phyloP scores from a whole-genome alignment of 805 yeast genomes.

The Candida ipomoeae region DNA sequence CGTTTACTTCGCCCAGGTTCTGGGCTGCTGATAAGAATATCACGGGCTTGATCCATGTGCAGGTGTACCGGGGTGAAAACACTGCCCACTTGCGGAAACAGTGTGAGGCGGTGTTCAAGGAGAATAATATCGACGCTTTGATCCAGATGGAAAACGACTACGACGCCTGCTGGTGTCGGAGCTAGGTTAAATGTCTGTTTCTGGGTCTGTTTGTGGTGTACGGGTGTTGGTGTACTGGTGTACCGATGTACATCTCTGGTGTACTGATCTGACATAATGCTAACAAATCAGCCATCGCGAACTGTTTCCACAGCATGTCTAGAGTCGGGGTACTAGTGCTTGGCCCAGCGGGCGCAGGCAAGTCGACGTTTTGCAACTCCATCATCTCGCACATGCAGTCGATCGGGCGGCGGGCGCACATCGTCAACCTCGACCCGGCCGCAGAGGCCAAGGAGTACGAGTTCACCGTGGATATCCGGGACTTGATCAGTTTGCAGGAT shows the following conservation, averaged over 20 bases:
- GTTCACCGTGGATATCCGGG: constrained; percentile 88
- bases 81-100: constrained; percentile 55
- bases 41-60: constrained; percentile 78
- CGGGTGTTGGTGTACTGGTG: background rate
- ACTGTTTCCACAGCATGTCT: constrained; percentile 53
- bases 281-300: background rate
- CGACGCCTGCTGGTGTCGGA: constrained; percentile 66
- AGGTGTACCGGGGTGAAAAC: constrained; percentile 63
- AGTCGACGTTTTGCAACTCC: constrained; percentile 85
- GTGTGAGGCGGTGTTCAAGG: constrained; percentile 51
- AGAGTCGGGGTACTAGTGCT: constrained; percentile 89
- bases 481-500: constrained; percentile 83
- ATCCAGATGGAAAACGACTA: constrained; percentile 66
- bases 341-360: constrained; percentile 99
- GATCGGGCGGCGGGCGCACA: constrained; percentile 88
- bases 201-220: background rate
- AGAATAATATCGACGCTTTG: constrained; percentile 49
- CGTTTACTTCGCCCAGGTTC: constrained; percentile 85
- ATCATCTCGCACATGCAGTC: constrained; percentile 84
- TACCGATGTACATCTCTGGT: background rate
- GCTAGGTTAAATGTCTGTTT: background rate
- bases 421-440: constrained; percentile 94
- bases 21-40: constrained; percentile 58
- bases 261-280: too few species aligned
- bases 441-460: constrained; percentile 91